phyloP scores from a whole-genome alignment of 805 yeast species.

The Candida coleopterorum region DNA sequence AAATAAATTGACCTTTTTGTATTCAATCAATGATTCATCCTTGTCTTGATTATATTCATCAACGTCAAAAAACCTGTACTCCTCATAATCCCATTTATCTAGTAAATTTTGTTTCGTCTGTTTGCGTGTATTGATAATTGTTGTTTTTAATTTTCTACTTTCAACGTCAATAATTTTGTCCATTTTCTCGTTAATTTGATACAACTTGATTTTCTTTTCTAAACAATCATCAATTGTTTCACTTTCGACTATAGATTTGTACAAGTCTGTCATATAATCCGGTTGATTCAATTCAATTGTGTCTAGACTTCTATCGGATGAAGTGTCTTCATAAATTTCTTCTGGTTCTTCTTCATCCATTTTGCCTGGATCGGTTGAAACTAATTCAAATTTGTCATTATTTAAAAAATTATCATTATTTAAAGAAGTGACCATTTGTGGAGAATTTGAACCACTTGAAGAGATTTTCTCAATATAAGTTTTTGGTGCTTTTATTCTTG shows the following conservation, averaged over 20 bases:
- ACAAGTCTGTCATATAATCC: slow-evolving; percentile 21
- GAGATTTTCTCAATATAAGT: slow-evolving; percentile 19
- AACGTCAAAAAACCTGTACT: slow-evolving; percentile 36
- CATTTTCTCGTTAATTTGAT: slow-evolving; percentile 28
- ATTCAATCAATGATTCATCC: slow-evolving; percentile 41
- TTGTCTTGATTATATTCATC: slow-evolving; percentile 33
- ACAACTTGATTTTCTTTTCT: slow-evolving; percentile 30
- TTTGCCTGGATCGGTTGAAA: slow-evolving; percentile 22
- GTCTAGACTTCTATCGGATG: slow-evolving; percentile 3
- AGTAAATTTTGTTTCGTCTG: slow-evolving; percentile 27
- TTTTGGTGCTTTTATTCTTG: slow-evolving; percentile 19
- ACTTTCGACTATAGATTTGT: slow-evolving; percentile 30
- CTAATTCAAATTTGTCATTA: slow-evolving; percentile 31
- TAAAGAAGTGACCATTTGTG: slow-evolving; percentile 33
- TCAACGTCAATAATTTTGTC: slow-evolving; percentile 28
- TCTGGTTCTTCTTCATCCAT: slow-evolving; percentile 23
- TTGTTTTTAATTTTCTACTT: slow-evolving; percentile 23
- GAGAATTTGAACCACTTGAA: slow-evolving; percentile 35
- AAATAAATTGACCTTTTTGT: slow-evolving; percentile 61
- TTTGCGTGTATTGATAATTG: slow-evolving; percentile 30
- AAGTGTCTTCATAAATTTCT: slow-evolving; percentile 11
- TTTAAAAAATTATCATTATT: slow-evolving; percentile 30
- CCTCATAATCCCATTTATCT: slow-evolving; percentile 37
- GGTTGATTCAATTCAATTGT: slow-evolving; percentile 6
- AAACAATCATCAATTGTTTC: slow-evolving; percentile 30